A percentile compares a stretch with the other conserved stretches of the same genome.
Conservation (phyloP, 2,329 filamentous ascomycete genomes). For the Sclerotiophoma versabilis region DNA sequence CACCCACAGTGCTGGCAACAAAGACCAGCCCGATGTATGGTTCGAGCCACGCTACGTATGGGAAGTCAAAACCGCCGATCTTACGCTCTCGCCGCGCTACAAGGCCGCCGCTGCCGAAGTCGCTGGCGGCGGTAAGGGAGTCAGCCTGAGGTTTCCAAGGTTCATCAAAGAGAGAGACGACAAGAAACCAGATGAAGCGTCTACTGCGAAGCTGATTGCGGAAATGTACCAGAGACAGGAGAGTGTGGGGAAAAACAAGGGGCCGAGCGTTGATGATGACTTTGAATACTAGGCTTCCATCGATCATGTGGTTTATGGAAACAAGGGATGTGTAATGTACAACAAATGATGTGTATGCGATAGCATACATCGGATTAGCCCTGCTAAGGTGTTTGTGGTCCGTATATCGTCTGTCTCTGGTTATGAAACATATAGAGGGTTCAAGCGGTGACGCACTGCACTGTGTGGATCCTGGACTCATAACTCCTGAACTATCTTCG, state of each 20-base stretch:
- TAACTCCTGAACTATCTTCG: too few species aligned
- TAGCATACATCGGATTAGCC: not conserved
- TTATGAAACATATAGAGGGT: too few species aligned
- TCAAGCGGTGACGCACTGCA: too few species aligned
- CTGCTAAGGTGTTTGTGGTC: too few species aligned
- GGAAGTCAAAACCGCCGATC: constrained; percentile 96
- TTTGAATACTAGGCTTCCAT: constrained; percentile 80
- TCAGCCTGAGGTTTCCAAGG: constrained; percentile 87
- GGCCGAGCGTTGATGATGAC: constrained; percentile 89
- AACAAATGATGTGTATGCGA: not conserved
- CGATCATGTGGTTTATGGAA: not conserved
- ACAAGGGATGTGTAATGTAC: not conserved
- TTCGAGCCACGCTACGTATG: constrained; percentile 94
- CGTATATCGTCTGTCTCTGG: too few species aligned
- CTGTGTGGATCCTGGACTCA: too few species aligned
- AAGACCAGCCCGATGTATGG: constrained; percentile 98
- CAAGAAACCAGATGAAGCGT: constrained; percentile 94
- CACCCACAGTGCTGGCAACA: constrained; percentile 78
- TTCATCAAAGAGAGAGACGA: constrained; percentile 94
- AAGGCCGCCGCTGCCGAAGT: constrained; percentile 87
- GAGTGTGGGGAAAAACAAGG: constrained; percentile 84
- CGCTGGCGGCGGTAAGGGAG: constrained; percentile 73
- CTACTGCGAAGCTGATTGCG: constrained; percentile 81
- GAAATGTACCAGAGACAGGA: constrained; percentile 99
- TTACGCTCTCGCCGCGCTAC: constrained; percentile 91